A percentile compares a stretch with the other conserved stretches of the same genome.
These are phyloP conservation scores for Pseudognaphalium luteoalbum DNA, from an alignment of 129 eudicot species.

Conservation along the genomic window DNA sequence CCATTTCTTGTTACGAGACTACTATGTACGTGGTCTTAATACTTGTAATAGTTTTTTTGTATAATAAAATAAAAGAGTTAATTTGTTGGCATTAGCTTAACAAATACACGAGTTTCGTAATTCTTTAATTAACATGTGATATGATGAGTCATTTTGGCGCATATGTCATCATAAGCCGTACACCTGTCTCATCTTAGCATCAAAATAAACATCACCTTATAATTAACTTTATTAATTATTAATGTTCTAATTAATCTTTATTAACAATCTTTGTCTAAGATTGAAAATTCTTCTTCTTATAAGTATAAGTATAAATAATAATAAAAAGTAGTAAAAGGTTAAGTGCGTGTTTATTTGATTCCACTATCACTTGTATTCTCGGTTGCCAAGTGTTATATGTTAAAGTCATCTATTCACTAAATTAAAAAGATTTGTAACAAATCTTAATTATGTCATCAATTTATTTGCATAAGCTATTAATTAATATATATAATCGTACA, in stretches of 20 bases:
- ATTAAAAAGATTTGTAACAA: not conserved
- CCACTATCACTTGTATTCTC: not conserved
- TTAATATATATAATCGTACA: too few species aligned
- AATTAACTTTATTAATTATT: too few species aligned
- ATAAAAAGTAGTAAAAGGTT: not conserved
- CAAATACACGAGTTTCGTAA: not conserved
- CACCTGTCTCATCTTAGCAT: not conserved
- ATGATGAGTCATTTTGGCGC: not conserved
- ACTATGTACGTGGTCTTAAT: not conserved
- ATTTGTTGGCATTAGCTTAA: not conserved
- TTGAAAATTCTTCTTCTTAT: slow-evolving; percentile 3
- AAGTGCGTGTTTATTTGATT: slow-evolving; percentile 11
- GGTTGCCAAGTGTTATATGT: slow-evolving; percentile 11
- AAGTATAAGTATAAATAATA: too few species aligned
- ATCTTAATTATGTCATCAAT: slow-evolving; percentile 8
- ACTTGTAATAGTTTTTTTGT: too few species aligned
- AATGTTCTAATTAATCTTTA: not conserved
- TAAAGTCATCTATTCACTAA: not conserved
- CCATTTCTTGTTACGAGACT: not conserved
- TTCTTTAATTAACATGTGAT: slow-evolving; percentile 5
- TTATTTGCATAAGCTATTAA: too few species aligned
- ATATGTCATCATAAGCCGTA: not conserved
- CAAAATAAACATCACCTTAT: too few species aligned
- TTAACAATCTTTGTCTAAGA: not conserved
- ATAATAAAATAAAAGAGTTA: not conserved